A percentile compares a stretch with the other conserved stretches of the same genome.
phyloP scores from a whole-genome alignment of 1,284 basidiomycete genomes.

The Singerocomus rubriflavus region DNA sequence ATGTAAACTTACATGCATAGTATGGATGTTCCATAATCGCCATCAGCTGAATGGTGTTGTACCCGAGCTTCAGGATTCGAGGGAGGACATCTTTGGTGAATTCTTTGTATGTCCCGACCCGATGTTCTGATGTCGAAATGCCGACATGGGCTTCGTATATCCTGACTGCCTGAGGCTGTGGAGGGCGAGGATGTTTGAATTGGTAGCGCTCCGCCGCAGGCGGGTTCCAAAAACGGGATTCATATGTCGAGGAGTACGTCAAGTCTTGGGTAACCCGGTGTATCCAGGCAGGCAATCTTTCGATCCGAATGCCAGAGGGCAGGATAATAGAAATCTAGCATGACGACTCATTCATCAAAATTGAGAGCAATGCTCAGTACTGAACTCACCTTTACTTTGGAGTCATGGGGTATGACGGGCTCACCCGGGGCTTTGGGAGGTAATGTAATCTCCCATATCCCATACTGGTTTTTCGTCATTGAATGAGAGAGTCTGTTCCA shows the following conservation, averaged over 20 bases:
- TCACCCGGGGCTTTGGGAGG: conserved; percentile 68
- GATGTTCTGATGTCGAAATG: conserved; percentile 85
- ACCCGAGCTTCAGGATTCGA: conserved; percentile 87
- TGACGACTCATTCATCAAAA: neutral
- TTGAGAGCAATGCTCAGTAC: neutral
- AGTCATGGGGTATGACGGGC: conserved; percentile 90
- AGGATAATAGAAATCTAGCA: conserved; percentile 81
- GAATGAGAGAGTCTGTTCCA: conserved; percentile 86
- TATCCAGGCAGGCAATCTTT: conserved; percentile 93
- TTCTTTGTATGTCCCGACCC: conserved; percentile 95
- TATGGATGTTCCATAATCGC: conserved; percentile 98
- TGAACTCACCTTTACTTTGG: conserved; percentile 78
- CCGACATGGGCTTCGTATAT: conserved; percentile 99
- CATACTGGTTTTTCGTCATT: conserved; percentile 86
- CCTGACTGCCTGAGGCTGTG: conserved; percentile 68
- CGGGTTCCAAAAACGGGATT: conserved; percentile 99
- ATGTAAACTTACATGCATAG: conserved; percentile 78
- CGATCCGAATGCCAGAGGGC: conserved; percentile 76
- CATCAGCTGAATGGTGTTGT: conserved; percentile 98
- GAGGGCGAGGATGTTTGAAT: conserved; percentile 79
- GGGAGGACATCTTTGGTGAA: conserved; percentile 86
- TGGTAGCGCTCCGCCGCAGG: conserved; percentile 66
- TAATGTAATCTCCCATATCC: conserved; percentile 88
- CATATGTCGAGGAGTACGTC: conserved; percentile 86
- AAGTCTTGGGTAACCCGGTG: conserved; percentile 94